phyloP scores from a whole-genome alignment of 768 basidiomycete genomes.

The Lactarius indigo region DNA sequence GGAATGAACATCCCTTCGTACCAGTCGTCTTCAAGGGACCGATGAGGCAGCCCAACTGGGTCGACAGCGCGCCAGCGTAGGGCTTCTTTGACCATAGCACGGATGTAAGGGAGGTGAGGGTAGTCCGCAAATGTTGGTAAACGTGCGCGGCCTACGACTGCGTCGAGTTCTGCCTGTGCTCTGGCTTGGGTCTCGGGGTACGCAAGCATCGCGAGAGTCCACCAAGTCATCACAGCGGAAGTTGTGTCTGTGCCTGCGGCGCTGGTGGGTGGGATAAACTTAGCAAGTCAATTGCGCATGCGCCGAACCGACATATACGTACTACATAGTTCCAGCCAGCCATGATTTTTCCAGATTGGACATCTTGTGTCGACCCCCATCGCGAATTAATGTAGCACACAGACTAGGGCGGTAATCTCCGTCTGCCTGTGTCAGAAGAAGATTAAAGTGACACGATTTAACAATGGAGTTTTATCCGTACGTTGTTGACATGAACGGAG shows the following conservation, averaged over 20 bases:
- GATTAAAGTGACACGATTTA: neutral
- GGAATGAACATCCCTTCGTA: conserved; percentile 17
- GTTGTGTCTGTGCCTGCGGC: conserved; percentile 1
- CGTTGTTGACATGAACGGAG: neutral
- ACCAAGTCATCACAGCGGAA: neutral
- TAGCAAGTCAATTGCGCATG: neutral
- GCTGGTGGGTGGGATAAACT: neutral
- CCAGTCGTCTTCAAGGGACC: conserved; percentile 9
- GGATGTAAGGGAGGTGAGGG: conserved; percentile 7
- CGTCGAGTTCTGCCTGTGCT: conserved; percentile 12
- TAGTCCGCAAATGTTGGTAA: conserved; percentile 3
- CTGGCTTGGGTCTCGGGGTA: conserved; percentile 11
- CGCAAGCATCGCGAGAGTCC: conserved; percentile 2
- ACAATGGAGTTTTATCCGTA: no score
- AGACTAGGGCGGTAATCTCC: conserved; percentile 10
- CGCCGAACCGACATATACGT: neutral
- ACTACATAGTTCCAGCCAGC: conserved; percentile 15
- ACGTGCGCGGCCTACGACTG: conserved; percentile 1
- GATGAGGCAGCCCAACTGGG: neutral
- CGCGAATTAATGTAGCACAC: conserved; percentile 3
- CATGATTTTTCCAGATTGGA: conserved; percentile 12
- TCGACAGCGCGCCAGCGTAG: neutral
- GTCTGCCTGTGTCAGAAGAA: neutral
- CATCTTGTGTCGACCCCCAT: neutral
- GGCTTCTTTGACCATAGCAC: conserved; percentile 1